These are phyloP conservation scores for Niveomyces coronatus DNA, from an alignment of 2,329 filamentous ascomycete species.

Conservation along the genomic window DNA sequence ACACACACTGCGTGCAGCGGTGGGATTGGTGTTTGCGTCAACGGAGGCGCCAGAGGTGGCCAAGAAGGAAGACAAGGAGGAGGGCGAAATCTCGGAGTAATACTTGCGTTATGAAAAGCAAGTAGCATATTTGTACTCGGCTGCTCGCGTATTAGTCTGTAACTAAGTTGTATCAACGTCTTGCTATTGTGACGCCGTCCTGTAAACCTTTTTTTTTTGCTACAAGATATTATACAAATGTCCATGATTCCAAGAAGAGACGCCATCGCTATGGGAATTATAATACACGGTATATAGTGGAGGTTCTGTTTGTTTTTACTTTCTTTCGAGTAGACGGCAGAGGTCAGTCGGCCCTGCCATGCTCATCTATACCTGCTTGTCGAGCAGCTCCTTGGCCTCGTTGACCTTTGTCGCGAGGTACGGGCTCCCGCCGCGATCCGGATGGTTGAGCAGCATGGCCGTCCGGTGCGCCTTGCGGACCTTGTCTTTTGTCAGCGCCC, in stretches of 20 bases:
- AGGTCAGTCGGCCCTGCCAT: neutral
- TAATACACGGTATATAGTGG: conserved; percentile 25
- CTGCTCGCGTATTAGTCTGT: too few species aligned
- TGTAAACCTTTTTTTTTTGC: too few species aligned
- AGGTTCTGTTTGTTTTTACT: neutral
- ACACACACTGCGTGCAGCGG: conserved; percentile 65
- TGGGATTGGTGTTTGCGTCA: conserved; percentile 32
- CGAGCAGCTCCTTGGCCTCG: conserved; percentile 92
- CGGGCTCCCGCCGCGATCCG: conserved; percentile 90
- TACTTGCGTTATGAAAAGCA: too few species aligned
- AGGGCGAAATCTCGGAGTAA: too few species aligned
- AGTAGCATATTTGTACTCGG: too few species aligned
- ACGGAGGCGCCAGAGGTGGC: conserved; percentile 12
- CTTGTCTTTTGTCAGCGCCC: conserved; percentile 80
- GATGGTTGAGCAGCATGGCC: conserved; percentile 96
- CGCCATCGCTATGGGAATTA: conserved; percentile 35
- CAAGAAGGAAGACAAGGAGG: conserved; percentile 11
- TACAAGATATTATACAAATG: neutral
- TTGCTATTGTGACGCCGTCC: too few species aligned
- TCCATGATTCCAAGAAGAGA: conserved; percentile 32
- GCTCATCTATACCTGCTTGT: conserved; percentile 47
- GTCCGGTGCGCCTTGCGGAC: conserved; percentile 90
- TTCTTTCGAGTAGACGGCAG: neutral
- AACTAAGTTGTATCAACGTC: too few species aligned
- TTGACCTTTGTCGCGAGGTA: conserved; percentile 98